Conservation (phyloP, 768 basidiomycete genomes). For the Nevesoporus exiguus region DNA sequence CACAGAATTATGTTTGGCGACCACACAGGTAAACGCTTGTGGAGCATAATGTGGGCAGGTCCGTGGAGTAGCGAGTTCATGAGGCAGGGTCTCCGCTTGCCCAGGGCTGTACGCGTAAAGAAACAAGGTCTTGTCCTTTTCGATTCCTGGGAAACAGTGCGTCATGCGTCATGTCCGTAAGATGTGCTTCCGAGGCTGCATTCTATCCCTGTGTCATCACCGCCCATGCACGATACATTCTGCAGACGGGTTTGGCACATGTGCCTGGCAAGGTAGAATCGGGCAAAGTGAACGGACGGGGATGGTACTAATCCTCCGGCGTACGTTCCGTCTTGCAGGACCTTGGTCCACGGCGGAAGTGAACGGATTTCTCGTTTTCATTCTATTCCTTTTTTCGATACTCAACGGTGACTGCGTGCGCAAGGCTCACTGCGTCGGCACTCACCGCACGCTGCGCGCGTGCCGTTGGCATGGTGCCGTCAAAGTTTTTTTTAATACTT, state of each 20-base stretch:
- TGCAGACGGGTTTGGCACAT: neutral
- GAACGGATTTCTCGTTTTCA: neutral
- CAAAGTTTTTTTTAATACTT: neutral
- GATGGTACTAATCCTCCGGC: neutral
- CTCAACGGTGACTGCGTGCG: neutral
- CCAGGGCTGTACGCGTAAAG: slow-evolving; percentile 1
- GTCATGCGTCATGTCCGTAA: slow-evolving; percentile 26
- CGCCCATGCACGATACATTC: neutral
- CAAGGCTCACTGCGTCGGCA: neutral
- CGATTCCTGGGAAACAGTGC: slow-evolving; percentile 3
- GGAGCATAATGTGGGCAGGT: slow-evolving; percentile 18
- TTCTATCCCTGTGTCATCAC: slow-evolving; percentile 15
- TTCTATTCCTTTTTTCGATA: neutral
- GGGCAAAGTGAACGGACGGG: neutral
- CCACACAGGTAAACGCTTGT: slow-evolving; percentile 15
- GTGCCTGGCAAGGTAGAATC: slow-evolving; percentile 3
- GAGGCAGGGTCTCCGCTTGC: slow-evolving; percentile 20
- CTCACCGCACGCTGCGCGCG: neutral
- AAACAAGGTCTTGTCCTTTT: neutral
- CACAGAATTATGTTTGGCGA: slow-evolving; percentile 6
- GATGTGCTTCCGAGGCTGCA: slow-evolving; percentile 3
- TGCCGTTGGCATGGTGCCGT: neutral
- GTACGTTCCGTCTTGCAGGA: slow-evolving; percentile 10
- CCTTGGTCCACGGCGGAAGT: neutral
- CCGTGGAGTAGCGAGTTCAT: slow-evolving; percentile 19